Base-by-base conservation (phyloP, 192 early-diverging fungal species). In the Dimargaris cristalligena region DNA sequence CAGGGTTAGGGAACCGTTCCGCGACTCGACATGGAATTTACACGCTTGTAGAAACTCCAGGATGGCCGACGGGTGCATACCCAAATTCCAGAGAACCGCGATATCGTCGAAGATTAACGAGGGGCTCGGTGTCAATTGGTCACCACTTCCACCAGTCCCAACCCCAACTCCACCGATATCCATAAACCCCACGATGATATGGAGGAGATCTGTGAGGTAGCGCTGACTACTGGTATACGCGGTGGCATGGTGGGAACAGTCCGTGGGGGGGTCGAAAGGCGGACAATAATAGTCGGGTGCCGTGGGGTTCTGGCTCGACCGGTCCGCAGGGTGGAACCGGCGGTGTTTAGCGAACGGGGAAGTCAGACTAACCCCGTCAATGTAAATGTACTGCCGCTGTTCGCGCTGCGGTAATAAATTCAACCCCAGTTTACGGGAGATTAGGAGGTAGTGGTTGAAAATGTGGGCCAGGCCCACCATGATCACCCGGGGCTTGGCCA, bases 401-500 rank as follows among this genome's bases (percentile, higher is more conserved):
- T 54, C 52, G 18, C 52, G 52, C 29, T 54, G 33, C 20, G 52
- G 9, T 18, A 28, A 31, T 8, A 54, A 31, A 29, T 54, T 54
- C 10, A 54, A 20, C 20, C 52, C 80, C 59, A 82, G 65, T 56
- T 82, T 82, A 31, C 73, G 64, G 35, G 75, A 73, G 35, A 82
- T 70, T 30, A 74, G 65, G 34, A 69, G 67, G 62, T 82, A 82
- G 60, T 82, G 80, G 18, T 74, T 75, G 26, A 78, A 70, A 58
- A 74, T 78, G 35, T 80, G 77, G 13, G 74, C 66, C 8, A 82
- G 62, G 0, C 80, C 78, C 16, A 80, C 70, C 22, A 82, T 61
- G 10, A 82, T 60, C 8, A 80, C 78, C 33, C 26, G 52, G 28
- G 28, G 28, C 29, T 54, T 13, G 52, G 32, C 45, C 45, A 16